Percentiles rank a stretch among this genome's conserved stretches.
Evolutionary conservation across 163 green algal species (phyloP).

Genomic region (Scenedesmus sp.): DNA sequence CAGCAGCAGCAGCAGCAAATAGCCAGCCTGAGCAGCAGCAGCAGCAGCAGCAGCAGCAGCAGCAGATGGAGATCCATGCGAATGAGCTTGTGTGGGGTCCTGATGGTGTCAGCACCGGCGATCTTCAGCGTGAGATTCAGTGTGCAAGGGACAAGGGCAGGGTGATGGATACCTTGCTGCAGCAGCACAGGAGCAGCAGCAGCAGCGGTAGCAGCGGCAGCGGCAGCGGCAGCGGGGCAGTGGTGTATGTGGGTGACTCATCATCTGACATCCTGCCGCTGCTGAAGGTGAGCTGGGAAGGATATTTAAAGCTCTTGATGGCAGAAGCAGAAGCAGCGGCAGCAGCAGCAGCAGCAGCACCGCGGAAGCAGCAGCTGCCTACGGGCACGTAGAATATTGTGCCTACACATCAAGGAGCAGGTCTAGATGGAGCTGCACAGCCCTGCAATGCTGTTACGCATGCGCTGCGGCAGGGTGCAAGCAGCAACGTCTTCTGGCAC

Average conservation of each 20-base stretch:
- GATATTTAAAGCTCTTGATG: not conserved
- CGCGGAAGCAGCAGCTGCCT: too few species aligned
- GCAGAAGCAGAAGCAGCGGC: not conserved
- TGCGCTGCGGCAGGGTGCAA: too few species aligned
- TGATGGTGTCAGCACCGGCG: conserved; percentile 55
- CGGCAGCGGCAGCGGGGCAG: conserved; percentile 17
- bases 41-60: conserved; percentile 17
- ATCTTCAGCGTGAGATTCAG: conserved; percentile 58
- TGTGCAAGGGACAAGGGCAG: conserved; percentile 76
- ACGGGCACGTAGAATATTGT: too few species aligned
- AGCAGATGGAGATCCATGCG: conserved; percentile 47
- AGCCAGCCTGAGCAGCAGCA: conserved; percentile 38
- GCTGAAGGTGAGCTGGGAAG: conserved; percentile 58
- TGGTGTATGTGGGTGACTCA: conserved; percentile 88
- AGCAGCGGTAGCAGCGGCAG: conserved; percentile 42
- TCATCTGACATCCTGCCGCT: conserved; percentile 81
- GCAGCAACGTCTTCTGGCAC: too few species aligned
- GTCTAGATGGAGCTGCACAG: too few species aligned
- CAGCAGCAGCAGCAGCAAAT: conserved; percentile 51
- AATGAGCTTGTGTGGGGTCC: conserved; percentile 52
- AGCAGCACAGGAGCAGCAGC: conserved; percentile 32
- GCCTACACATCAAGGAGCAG: not conserved
- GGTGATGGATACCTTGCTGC: conserved; percentile 52
- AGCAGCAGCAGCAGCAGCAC: too few species aligned
- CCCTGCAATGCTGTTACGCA: too few species aligned